Conservation (phyloP, 2,329 filamentous ascomycete genomes). For the Alternaria sp. region DNA sequence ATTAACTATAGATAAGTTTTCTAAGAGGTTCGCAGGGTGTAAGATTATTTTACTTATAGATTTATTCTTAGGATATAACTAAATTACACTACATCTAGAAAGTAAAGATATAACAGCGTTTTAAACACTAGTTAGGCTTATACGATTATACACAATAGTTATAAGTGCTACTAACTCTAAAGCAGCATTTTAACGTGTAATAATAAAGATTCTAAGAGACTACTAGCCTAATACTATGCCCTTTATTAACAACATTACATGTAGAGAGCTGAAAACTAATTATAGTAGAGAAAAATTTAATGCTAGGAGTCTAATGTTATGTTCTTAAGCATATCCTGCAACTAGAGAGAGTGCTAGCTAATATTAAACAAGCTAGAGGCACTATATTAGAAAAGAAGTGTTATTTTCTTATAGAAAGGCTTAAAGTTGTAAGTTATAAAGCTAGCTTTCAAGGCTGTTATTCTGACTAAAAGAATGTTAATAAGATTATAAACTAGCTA, state of each 20-base stretch:
- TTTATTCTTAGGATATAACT: background rate
- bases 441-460: too few relatives aligned
- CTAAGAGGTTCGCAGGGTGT: background rate
- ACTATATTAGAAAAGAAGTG: slow-evolving; percentile 5
- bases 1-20: background rate
- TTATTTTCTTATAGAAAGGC: background rate
- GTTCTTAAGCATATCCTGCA: too few relatives aligned
- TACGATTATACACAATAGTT: background rate
- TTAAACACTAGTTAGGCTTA: background rate
- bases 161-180: background rate
- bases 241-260: background rate
- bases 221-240: background rate
- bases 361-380: background rate
- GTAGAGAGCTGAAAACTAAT: background rate
- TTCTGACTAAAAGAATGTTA: too few relatives aligned
- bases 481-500: too few relatives aligned
- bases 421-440: background rate
- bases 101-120: background rate
- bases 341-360: too few relatives aligned
- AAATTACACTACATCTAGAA: background rate
- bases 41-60: background rate
- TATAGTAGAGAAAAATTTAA: background rate
- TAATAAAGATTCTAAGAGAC: background rate
- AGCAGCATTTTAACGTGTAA: background rate
- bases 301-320: background rate